Conservation (phyloP, 176 grass and related monocot genomes). For the Typha latifolia region DNA sequence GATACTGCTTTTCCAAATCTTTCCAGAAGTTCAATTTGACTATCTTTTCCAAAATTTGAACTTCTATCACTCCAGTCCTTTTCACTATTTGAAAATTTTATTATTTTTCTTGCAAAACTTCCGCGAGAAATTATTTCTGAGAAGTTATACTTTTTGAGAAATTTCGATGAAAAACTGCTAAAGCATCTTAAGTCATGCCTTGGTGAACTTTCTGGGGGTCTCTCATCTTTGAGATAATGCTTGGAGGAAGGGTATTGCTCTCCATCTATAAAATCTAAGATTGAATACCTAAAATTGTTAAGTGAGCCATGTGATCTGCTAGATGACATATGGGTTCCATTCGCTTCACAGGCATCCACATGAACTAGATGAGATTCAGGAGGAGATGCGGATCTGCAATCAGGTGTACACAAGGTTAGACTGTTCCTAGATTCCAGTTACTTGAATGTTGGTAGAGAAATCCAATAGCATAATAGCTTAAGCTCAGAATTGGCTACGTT, state of each 20-base stretch:
- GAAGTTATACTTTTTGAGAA: slow-evolving; percentile 45
- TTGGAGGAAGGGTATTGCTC: slow-evolving; percentile 30
- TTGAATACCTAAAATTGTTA: slow-evolving; percentile 45
- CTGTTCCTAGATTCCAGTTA: slow-evolving; percentile 30
- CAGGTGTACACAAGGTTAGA: slow-evolving; percentile 46
- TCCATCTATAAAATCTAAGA: slow-evolving; percentile 42
- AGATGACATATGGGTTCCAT: slow-evolving; percentile 36
- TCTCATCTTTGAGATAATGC: slow-evolving; percentile 29
- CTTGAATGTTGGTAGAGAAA: not conserved
- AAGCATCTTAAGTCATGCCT: slow-evolving; percentile 70
- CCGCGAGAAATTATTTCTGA: slow-evolving; percentile 49
- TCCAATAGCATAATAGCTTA: not conserved
- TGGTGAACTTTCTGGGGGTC: slow-evolving; percentile 38
- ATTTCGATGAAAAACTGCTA: slow-evolving; percentile 76
- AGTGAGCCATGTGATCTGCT: slow-evolving; percentile 48
- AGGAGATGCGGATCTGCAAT: slow-evolving; percentile 41
- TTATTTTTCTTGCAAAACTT: slow-evolving; percentile 68
- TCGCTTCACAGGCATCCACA: slow-evolving; percentile 21
- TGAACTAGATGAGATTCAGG: slow-evolving; percentile 40
- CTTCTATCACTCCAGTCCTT: slow-evolving; percentile 61
- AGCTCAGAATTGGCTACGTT: not conserved
- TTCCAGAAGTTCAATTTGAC: slow-evolving; percentile 56
- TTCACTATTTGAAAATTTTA: slow-evolving; percentile 45
- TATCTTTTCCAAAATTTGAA: slow-evolving; percentile 48
- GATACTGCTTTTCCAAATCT: slow-evolving; percentile 80